Evolutionary conservation across 768 basidiomycete genomes (phyloP).

Genomic region (Boletus huronensis): DNA sequence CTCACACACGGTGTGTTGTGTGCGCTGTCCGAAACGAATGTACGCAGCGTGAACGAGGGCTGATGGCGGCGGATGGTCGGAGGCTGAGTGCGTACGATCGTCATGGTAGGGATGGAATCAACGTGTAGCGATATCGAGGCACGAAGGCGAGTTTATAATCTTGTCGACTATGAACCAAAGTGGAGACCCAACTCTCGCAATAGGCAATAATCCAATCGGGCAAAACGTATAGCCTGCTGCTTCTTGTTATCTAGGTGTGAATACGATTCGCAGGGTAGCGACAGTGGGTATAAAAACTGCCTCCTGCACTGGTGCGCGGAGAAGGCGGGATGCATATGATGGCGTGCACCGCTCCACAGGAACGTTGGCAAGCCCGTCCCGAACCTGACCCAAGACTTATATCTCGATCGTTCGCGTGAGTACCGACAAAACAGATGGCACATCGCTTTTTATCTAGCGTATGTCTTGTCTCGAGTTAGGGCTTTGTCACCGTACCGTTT

Average conservation of each 20-base stretch:
- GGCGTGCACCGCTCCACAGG: conserved; percentile 1
- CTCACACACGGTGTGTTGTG: not conserved
- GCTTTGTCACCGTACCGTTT: conserved; percentile 1
- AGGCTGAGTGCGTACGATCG: conserved; percentile 6
- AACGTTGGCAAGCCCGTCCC: not conserved
- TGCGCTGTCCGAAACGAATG: not conserved
- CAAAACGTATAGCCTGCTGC: not conserved
- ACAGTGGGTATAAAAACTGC: not conserved
- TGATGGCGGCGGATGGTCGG: conserved; percentile 1
- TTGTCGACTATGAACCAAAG: not conserved
- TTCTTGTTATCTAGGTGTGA: not conserved
- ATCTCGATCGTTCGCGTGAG: not conserved
- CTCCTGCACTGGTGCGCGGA: conserved; percentile 13
- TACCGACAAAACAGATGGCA: not conserved
- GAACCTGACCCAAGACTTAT: not conserved
- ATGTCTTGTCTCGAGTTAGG: not conserved
- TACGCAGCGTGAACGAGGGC: conserved; percentile 1
- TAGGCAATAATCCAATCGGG: conserved; percentile 2
- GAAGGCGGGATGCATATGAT: conserved; percentile 11
- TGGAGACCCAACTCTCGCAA: not conserved
- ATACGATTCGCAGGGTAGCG: not conserved
- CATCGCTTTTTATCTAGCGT: conserved; percentile 1
- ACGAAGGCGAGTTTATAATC: conserved; percentile 11
- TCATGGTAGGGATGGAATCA: conserved; percentile 11
- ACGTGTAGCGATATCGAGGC: not conserved